Percentiles rank a stretch among this genome's conserved stretches.
phyloP scores from a whole-genome alignment of 768 basidiomycete species.

The Suillus paluster region DNA sequence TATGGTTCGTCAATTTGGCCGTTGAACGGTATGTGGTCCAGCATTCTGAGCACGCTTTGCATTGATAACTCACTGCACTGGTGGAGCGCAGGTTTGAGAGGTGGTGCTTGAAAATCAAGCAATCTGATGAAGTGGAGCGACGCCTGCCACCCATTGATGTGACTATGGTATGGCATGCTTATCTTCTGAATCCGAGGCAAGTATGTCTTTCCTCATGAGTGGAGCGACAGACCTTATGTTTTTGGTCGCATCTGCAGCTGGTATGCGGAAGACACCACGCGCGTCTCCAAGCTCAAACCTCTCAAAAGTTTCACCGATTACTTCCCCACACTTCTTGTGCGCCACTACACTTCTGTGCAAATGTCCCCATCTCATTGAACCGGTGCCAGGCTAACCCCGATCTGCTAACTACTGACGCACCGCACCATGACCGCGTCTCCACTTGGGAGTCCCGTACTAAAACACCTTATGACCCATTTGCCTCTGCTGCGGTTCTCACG shows the following conservation, averaged over 20 bases:
- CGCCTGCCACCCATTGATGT: conserved; percentile 43
- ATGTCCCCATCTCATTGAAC: neutral
- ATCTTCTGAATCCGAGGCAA: conserved; percentile 44
- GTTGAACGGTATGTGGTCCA: conserved; percentile 37
- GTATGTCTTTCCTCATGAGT: neutral
- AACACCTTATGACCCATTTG: conserved; percentile 32
- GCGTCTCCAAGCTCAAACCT: neutral
- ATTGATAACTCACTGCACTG: neutral
- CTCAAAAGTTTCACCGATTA: conserved; percentile 12
- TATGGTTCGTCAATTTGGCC: conserved; percentile 42
- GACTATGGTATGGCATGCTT: conserved; percentile 46
- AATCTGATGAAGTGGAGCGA: conserved; percentile 6
- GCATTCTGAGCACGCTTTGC: neutral
- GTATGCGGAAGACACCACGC: conserved; percentile 27
- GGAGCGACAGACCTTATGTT: neutral
- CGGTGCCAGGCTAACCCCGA: neutral
- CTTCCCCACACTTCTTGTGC: conserved; percentile 17
- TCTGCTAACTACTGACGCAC: conserved; percentile 4
- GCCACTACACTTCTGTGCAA: neutral
- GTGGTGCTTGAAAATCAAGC: conserved; percentile 30
- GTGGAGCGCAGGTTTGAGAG: conserved; percentile 36
- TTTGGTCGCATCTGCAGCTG: conserved; percentile 17
- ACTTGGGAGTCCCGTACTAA: conserved; percentile 12
- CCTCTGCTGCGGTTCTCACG: conserved; percentile 21
- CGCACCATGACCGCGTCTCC: conserved; percentile 4